Base-by-base conservation (phyloP, 2,329 filamentous ascomycete genomes). In the Aureobasidium lini region DNA sequence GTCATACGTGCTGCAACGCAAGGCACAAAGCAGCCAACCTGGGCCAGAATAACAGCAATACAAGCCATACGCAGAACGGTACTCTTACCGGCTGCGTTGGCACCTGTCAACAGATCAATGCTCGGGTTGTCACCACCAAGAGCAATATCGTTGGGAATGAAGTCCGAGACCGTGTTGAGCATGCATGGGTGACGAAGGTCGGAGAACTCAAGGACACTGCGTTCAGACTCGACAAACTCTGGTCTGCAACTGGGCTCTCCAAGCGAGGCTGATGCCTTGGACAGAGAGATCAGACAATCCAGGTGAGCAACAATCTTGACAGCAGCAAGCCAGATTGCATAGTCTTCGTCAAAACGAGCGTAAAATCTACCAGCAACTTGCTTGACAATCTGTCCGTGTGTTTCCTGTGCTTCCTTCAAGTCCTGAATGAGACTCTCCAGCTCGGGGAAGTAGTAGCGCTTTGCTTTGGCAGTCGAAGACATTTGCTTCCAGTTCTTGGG, bases 31-130 rank as follows among this genome's bases (percentile, higher is more conserved):
- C 93, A 96, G 59, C 94, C 94, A 32, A 99, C 88, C 70, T 99
- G 94, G 0, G 94, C 94, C 84, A 99, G 92, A 66, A 99, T 97
- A 52, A 96, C 93, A 0, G 94, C 94, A 49, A 94, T 85, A 68
- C 94, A 99, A 2, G 93, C 95, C 94, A 97, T 97, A 69, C 94
- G 85, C 34, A 99, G 81, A 44, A 99, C 84, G 1, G 94, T 99
- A 1, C 94, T 97, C 76, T 99, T 99, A 70, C 94, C 94, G 50
- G 94, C 94, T 8, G 94, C 94, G 69, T 99, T 99, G 62, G 94
- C 94, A 70, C 94, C 94, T 1, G 94, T 99, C 40, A 99, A 82
- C 32, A 99, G 79, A 66, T 89, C 91, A 66, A 99, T 93, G 67
- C 93, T 96, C 57, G 90, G 80, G 7, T 81, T 79, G 9, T 86